Evolutionary conservation across 192 early-diverging fungal species (phyloP).

Genomic region (Dissophora globulifera): DNA sequence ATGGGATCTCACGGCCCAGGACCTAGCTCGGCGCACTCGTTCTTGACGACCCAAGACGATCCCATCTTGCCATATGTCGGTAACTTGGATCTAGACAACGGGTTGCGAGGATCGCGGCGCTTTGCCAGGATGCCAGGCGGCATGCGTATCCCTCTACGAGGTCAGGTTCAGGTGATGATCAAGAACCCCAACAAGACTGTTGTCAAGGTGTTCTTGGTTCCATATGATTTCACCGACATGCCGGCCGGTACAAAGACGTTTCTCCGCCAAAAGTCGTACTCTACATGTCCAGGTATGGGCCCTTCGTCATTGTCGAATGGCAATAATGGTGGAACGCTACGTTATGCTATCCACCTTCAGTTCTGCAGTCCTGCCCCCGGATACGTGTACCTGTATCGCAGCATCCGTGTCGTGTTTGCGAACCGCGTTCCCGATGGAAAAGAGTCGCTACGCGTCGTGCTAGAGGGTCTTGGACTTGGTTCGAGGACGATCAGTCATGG

Average conservation of each 20-base stretch:
- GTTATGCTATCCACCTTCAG: slow-evolving; percentile 85
- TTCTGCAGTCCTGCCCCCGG: slow-evolving; percentile 66
- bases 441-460: slow-evolving; percentile 70
- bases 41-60: slow-evolving; percentile 55
- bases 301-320: slow-evolving; percentile 7
- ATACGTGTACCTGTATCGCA: slow-evolving; percentile 71
- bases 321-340: slow-evolving; percentile 53
- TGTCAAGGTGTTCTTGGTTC: slow-evolving; percentile 82
- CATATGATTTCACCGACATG: slow-evolving; percentile 84
- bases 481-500: slow-evolving; percentile 51
- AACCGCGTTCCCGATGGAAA: slow-evolving; percentile 70
- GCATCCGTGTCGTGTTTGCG: slow-evolving; percentile 80
- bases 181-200: slow-evolving; percentile 82
- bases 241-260: slow-evolving; percentile 79
- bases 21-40: slow-evolving; percentile 6
- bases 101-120: slow-evolving; percentile 51
- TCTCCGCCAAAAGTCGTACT: slow-evolving; percentile 81
- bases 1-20: slow-evolving; percentile 8
- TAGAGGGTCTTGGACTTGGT: slow-evolving; percentile 68
- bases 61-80: slow-evolving; percentile 81
- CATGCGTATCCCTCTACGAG: slow-evolving; percentile 75
- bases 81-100: slow-evolving; percentile 69
- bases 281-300: slow-evolving; percentile 36
- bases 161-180: slow-evolving; percentile 84
- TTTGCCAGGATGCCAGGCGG: slow-evolving; percentile 59